Base-by-base conservation (phyloP, 1,284 basidiomycete species). In the Phenoliferia sp. region DNA sequence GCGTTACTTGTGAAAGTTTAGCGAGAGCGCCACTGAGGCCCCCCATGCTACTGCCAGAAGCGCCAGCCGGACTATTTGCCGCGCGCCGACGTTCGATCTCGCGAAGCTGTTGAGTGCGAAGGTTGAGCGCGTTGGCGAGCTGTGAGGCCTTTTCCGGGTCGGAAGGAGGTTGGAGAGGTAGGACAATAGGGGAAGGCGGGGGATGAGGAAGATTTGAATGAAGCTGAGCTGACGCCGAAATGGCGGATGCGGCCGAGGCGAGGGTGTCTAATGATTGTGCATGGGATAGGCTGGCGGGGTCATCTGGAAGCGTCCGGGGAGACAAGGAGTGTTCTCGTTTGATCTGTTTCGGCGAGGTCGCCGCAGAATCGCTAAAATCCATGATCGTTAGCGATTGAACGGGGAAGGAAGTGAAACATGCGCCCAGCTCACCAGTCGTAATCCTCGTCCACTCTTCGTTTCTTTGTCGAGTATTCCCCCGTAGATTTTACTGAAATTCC, bases 71-170 rank as follows among this genome's bases (percentile, higher is more conserved):
- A 22, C 17, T 39, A 22, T 28, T 19, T 7, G 6, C 34, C 4
- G 35, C 58, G 22, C 58, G 26, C 35, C 59, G 17, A 1, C 59
- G 59, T 19, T 59, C 59, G 29, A 59, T 59, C 35, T 59, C 59
- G 4, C 59, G 59, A 26, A 59, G 32, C 59, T 59, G 59, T 22
- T 59, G 59, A 9, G 35, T 33, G 3, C 36, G 35, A 26, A 59
- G 32, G 26, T 29, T 39, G 31, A 59, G 32, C 26, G 59, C 36
- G 17, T 16, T 7, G 17, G 19, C 26, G 2, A 59, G 17, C 26
- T 59, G 59, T 39, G 32, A 32, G 26, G 59, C 59, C n/a, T 59
- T 32, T 3, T 28, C 26, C 0, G 59, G 35, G 36, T 59, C 59
- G 33, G 59, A 34, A 3, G 29, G 55, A 3, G 17, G 9, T 33